Base-by-base conservation (phyloP, 1,139 yeast species). In the Taphrina communis region DNA sequence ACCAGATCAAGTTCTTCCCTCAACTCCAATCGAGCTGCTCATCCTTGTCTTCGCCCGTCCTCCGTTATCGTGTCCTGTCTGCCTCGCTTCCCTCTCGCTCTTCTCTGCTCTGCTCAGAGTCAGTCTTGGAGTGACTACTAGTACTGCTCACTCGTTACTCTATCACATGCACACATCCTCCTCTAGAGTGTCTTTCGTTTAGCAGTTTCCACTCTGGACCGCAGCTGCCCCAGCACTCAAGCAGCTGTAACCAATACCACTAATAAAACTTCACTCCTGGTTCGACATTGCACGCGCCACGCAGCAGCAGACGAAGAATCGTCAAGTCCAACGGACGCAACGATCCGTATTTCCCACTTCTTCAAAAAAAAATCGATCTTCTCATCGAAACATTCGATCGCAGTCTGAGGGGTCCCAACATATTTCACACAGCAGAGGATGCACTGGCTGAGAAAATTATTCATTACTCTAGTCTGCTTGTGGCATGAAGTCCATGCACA, bases 401-500 rank as follows among this genome's bases (percentile, higher is more conserved):
- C 31, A 25, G 31, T 25, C 31, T 25, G 31, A 25, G 4, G 31
- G 31, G 31, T 25, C 31, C 31, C 31, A 25, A 39, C 14, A 14
- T 14, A 39, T 14, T 39, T 14, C 17, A 25, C 55, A 19, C 6
- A 19, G 38, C 55, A 35, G 55, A 25, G 38, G 12, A 38, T 35
- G 44, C 42, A 35, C 44, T 36, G 25, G 14, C 36, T 17, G 58
- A 38, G n/a, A 4, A 36, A 7, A 14, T 11, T 4, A n/a, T 17
- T 53, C 19, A n/a, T 14, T 44, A 35, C 21, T 38, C 17, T 31
- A 36, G 53, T 48, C 21, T 58, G 41, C 35, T 19, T 36, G 53
- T 39, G 53, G 17, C 53, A 31, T 19, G 21, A 21, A 19, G 35
- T 50, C 35, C n/a, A 8, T 6, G 65, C 65, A 51, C 65, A 60